Conservation (phyloP, 305 asterid species). For the Ilex paraguariensis region DNA sequence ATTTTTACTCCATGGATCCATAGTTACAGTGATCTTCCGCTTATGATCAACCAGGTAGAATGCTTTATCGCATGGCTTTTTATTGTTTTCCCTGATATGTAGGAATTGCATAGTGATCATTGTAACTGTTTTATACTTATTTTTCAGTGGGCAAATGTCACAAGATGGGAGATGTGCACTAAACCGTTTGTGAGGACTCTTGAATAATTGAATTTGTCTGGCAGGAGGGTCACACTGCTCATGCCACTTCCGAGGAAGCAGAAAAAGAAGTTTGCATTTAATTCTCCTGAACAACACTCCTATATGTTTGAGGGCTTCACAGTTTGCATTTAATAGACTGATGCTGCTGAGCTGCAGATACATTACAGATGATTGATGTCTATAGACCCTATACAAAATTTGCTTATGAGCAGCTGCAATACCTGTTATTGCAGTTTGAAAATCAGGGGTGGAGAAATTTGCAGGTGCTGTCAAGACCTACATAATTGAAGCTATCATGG, state of each 20-base stretch:
- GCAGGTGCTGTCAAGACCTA: background rate
- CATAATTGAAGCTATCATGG: slow-evolving; percentile 4
- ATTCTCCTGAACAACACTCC: background rate
- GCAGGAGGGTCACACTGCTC: slow-evolving; percentile 99
- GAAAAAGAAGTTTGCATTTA: background rate
- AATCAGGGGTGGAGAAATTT: slow-evolving; percentile 4
- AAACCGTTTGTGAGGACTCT: slow-evolving; percentile 92
- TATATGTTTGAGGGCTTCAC: background rate
- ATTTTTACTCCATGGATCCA: no score
- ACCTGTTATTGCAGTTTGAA: slow-evolving; percentile 7
- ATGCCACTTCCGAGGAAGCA: slow-evolving; percentile 4
- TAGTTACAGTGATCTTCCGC: no score
- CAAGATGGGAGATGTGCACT: slow-evolving; percentile 99
- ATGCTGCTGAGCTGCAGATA: background rate
- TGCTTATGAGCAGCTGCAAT: slow-evolving; percentile 9
- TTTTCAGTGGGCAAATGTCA: slow-evolving; percentile 93
- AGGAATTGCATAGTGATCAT: no score
- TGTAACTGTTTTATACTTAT: no score
- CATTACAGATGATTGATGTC: slow-evolving; percentile 4
- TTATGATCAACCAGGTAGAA: no score
- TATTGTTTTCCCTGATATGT: no score
- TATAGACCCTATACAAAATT: background rate
- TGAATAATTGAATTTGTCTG: slow-evolving; percentile 90
- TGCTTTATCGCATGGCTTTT: no score
- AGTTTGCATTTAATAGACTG: background rate